Base-by-base conservation (phyloP, 768 basidiomycete genomes). In the Rhizopogon rudus region DNA sequence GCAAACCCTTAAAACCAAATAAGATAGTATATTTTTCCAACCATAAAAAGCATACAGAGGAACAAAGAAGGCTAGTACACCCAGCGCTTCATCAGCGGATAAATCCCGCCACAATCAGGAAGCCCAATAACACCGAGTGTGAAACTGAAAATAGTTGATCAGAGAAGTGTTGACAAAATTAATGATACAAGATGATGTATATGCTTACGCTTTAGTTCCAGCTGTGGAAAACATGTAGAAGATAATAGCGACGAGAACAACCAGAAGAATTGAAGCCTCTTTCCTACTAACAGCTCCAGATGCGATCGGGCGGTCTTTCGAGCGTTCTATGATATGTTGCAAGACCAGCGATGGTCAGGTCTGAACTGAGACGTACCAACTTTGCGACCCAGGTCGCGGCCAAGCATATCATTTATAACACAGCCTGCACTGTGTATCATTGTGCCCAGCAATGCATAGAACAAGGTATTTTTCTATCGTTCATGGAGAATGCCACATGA, bases 401-500 rank as follows among this genome's bases (percentile, higher is more conserved):
- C 81, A 51, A 80, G 75, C 14, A 82, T 81, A 57, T 82, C 81
- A 56, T 82, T 81, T 40, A 81, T 67, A 1, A 80, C 80, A 58
- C 80, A 81, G 1, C 80, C 81, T 3, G 80, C 78, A 53, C 76
- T 69, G 39, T 75, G 74, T 33, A 80, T 40, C 7, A 58, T 39
- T 12, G 57, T 59, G 31, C 59, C 33, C 33, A 33, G 33, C 8
- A 33, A 9, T 7, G 33, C 33, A 33, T 33, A 33, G 33, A 8
- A 33, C 33, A 33, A 9, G 6, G 33, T 33, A 33, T 33, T 33
- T 33, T 33, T 33, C 33, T 10, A 7, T 33, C 33, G 33, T 33
- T 33, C 33, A 33, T 33, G 33, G 33, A 6, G 6, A 33, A 33
- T 33, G 33, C 33, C 9, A 33, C 33, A 33, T 33, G 33, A 10